phyloP scores from a whole-genome alignment of 2,329 filamentous ascomycete genomes.

The Hypocreales sp. region DNA sequence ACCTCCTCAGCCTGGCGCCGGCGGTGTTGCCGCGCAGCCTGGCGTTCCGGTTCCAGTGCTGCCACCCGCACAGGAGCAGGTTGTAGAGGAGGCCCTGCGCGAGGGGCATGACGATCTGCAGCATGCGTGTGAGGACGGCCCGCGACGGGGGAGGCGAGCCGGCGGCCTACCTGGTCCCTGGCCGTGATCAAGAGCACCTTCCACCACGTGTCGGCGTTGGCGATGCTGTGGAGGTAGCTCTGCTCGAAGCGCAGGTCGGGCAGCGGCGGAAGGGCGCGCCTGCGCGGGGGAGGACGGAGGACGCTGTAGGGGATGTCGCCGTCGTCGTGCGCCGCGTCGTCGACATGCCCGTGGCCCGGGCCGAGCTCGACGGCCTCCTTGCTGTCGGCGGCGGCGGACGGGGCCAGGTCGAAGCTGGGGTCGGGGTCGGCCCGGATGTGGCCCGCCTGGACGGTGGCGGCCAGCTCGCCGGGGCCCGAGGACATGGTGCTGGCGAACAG shows the following conservation, averaged over 20 bases:
- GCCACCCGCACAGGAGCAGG: slow-evolving; percentile 72
- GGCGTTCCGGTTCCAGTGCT: slow-evolving; percentile 71
- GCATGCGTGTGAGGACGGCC: slow-evolving; percentile 1
- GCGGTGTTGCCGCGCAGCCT: slow-evolving; percentile 61
- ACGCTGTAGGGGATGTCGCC: slow-evolving; percentile 57
- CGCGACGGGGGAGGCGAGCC: neutral
- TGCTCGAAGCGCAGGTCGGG: slow-evolving; percentile 94
- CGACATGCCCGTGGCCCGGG: slow-evolving; percentile 5
- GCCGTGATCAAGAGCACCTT: slow-evolving; percentile 71
- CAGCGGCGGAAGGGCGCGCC: slow-evolving; percentile 41
- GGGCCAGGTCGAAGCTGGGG: slow-evolving; percentile 60
- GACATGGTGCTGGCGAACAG: slow-evolving; percentile 25
- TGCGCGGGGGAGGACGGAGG: slow-evolving; percentile 35
- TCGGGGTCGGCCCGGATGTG: slow-evolving; percentile 63
- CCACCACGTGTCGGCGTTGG: slow-evolving; percentile 63
- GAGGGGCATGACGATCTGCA: slow-evolving; percentile 68
- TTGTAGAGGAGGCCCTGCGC: slow-evolving; percentile 84
- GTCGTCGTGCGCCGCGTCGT: slow-evolving; percentile 17
- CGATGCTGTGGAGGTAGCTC: slow-evolving; percentile 87
- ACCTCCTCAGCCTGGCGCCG: slow-evolving; percentile 65
- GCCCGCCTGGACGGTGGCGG: slow-evolving; percentile 66
- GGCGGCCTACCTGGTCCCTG: slow-evolving; percentile 59
- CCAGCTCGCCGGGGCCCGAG: slow-evolving; percentile 49
- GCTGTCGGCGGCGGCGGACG: slow-evolving; percentile 56
- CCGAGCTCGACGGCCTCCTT: slow-evolving; percentile 19